Conservation (phyloP, 495 filamentous ascomycete species). For the Mytilinidion resinicola region DNA sequence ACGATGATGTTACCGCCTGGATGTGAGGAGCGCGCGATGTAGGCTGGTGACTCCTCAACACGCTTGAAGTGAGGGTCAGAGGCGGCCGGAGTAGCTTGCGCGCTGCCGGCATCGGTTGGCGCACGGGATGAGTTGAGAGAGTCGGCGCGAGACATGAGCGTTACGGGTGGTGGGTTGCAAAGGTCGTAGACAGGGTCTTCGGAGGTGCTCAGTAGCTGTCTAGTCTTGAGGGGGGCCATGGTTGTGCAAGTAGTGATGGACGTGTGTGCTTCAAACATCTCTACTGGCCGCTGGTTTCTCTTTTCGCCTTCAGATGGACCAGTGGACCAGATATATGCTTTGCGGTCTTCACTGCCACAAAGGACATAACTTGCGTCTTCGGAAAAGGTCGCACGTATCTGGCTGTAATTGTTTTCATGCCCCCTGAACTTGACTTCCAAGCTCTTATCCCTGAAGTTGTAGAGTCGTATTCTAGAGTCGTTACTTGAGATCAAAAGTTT, state of each 20-base stretch:
- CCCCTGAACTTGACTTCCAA: conserved; percentile 89
- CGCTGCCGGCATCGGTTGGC: conserved; percentile 28
- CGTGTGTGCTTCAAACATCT: conserved; percentile 84
- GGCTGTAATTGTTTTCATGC: conserved; percentile 84
- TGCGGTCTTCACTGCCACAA: conserved; percentile 87
- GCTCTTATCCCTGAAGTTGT: conserved; percentile 75
- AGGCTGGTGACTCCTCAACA: conserved; percentile 57
- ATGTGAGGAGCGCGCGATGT: conserved; percentile 68
- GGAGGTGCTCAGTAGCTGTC: conserved; percentile 68
- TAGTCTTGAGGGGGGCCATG: conserved; percentile 72
- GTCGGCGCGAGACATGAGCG: conserved; percentile 69
- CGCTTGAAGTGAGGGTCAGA: conserved; percentile 46
- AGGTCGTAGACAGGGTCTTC: conserved; percentile 93
- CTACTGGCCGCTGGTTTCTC: conserved; percentile 70
- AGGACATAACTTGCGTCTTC: conserved; percentile 85
- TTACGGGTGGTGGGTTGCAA: conserved; percentile 91
- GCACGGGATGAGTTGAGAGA: conserved; percentile 37
- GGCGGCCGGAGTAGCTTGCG: conserved; percentile 27
- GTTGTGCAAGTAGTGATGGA: conserved; percentile 81
- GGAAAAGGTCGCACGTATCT: conserved; percentile 84
- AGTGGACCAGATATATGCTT: conserved; percentile 83
- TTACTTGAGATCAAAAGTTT: conserved; percentile 92
- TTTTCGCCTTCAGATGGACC: conserved; percentile 54
- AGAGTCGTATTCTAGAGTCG: conserved; percentile 88
- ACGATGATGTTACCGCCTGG: conserved; percentile 85